Evolutionary conservation across 495 filamentous ascomycete genomes (phyloP).

Genomic region (Annulohypoxylon bovei): DNA sequence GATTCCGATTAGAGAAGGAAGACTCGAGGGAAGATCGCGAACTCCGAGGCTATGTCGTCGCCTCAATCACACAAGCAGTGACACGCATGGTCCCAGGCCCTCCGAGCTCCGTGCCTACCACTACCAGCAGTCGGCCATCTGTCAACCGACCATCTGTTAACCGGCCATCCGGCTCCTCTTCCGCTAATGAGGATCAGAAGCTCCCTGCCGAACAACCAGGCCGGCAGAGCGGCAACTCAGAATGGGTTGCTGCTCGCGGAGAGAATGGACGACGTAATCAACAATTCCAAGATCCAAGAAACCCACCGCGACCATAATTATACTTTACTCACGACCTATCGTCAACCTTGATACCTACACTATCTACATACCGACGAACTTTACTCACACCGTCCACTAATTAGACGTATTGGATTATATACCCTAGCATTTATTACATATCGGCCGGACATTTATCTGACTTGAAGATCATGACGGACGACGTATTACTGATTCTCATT

Average conservation of each 20-base stretch:
- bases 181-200: conserved; percentile 56
- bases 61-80: conserved; percentile 71
- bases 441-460: conserved; percentile 9
- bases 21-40: conserved; percentile 88
- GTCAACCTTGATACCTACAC: not conserved
- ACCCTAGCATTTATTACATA: conserved; percentile 36
- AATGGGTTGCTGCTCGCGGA: conserved; percentile 71
- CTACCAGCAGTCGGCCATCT: too few relatives aligned
- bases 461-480: conserved; percentile 18
- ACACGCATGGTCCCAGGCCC: conserved; percentile 55
- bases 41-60: conserved; percentile 77
- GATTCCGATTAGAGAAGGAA: conserved; percentile 85
- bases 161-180: conserved; percentile 21
- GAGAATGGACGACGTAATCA: conserved; percentile 60
- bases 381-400: conserved; percentile 19
- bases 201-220: conserved; percentile 63
- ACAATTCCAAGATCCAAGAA: conserved; percentile 49
- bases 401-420: conserved; percentile 40
- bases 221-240: conserved; percentile 68
- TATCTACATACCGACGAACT: conserved; percentile 2
- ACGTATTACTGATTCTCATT: conserved; percentile 40
- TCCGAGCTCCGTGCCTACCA: conserved; percentile 34
- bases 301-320: conserved; percentile 35
- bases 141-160: conserved; percentile 33
- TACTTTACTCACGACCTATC: not conserved